A percentile compares a stretch with the other conserved stretches of the same genome.
These are phyloP conservation scores for Hypericum perforatum DNA, from an alignment of 345 rosid species.

Conservation along the genomic window DNA sequence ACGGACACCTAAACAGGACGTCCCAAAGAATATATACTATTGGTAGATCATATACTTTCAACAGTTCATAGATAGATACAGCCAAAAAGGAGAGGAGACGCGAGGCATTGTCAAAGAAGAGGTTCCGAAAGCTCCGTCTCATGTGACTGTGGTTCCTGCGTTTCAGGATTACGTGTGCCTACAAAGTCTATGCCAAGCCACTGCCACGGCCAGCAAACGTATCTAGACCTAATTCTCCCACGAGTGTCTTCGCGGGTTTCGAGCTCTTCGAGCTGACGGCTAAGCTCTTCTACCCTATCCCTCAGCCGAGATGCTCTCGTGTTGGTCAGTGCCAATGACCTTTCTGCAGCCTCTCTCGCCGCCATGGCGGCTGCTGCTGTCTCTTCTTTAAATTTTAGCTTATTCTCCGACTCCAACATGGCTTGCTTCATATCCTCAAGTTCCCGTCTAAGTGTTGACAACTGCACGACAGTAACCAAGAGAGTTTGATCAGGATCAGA, in stretches of 20 bases:
- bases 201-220: slow-evolving; percentile 98
- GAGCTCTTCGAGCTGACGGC: slow-evolving; percentile 71
- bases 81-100: neutral
- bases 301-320: slow-evolving; percentile 77
- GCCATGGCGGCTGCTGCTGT: slow-evolving; percentile 95
- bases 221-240: slow-evolving; percentile 44
- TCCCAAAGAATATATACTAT: too few relatives aligned
- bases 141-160: slow-evolving; percentile 44
- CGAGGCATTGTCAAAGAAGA: slow-evolving; percentile 35
- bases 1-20: too few relatives aligned
- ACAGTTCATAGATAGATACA: too few relatives aligned
- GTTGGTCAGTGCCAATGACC: slow-evolving; percentile 79
- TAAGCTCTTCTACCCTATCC: slow-evolving; percentile 83
- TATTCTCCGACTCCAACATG: slow-evolving; percentile 68
- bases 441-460: slow-evolving; percentile 59
- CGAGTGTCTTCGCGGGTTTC: slow-evolving; percentile 60
- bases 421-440: slow-evolving; percentile 80
- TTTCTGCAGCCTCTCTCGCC: slow-evolving; percentile 98
- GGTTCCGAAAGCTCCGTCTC: slow-evolving; percentile 99
- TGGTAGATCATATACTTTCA: too few relatives aligned
- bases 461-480: slow-evolving; percentile 30
- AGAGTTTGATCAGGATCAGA: slow-evolving; percentile 4
- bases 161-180: slow-evolving; percentile 42
- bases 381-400: slow-evolving; percentile 91
- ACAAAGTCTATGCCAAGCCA: slow-evolving; percentile 94